Evolutionary conservation across 129 eudicot species (phyloP), one percentile per base, ranked within the genome.

Genomic region (Flaveria sonorensis): DNA sequence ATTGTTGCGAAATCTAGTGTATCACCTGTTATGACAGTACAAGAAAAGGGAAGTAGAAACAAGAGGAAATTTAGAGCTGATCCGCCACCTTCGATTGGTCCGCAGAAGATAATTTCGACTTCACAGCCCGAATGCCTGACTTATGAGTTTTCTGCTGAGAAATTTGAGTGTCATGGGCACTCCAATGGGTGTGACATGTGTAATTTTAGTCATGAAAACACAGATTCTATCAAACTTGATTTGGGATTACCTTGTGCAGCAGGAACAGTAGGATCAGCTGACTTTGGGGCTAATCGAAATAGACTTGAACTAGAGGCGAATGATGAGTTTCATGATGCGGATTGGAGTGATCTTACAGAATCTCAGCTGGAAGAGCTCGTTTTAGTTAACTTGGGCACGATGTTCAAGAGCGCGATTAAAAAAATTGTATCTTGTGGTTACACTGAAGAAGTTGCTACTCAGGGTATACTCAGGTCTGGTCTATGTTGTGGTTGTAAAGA

Each of bases 321-420:
- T 5, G 85, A 85, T 10, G 90, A 83, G n/a, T 71, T 86, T 62
- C 86, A 85, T 63, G 88, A 88, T 77, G 92, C 91, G 28, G 97
- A 93, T 85, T 93, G 98, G 98, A 88, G 95, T 82, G 91, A 90
- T 74, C 81, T 87, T n/a, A 88, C 96, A 1, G 97, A 90, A 83
- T 71, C 86, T 40, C 85, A 88, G 88, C 84, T 93, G 10, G 96
- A 90, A 68, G 95, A 90, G 45, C 97, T 93, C 28, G 89, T 93
- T 71, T 87, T 87, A 86, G 76, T 82, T 62, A 88, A 88, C 76
- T 81, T 90, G 85, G 96, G 87, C 68, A 66, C 89, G 0, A 93
- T 87, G 53, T 87, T 88, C 74, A 88, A 77, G 78, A 88, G 87
- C 77, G 97, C 92, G 0, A 84, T 90, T 24, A 90, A 79, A 75